A percentile compares a stretch with the other conserved stretches of the same genome.
These are phyloP conservation scores for Apiospora marii DNA, from an alignment of 2,329 filamentous ascomycete species.

Conservation along the genomic window DNA sequence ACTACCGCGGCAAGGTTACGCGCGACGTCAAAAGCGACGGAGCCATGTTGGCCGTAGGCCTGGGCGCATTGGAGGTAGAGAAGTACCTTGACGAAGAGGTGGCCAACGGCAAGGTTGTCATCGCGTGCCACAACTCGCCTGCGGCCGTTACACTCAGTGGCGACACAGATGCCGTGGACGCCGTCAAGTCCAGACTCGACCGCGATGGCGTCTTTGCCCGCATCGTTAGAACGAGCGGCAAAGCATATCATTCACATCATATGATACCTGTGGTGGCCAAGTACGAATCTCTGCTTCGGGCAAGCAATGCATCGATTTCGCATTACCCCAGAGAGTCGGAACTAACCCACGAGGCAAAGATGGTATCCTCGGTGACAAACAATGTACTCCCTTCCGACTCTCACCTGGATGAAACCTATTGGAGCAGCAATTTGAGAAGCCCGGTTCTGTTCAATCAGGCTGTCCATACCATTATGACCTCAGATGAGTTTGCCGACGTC, in stretches of 20 bases:
- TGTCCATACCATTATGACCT: constrained; percentile 45
- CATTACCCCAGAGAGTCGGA: no score
- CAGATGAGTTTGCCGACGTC: constrained; percentile 27
- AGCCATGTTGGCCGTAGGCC: constrained; percentile 43
- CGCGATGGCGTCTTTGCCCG: constrained; percentile 56
- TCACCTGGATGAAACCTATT: constrained; percentile 33
- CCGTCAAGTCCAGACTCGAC: constrained; percentile 48
- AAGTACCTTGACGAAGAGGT: constrained; percentile 27
- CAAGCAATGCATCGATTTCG: background rate
- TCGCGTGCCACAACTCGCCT: constrained; percentile 49
- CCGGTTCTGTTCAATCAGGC: constrained; percentile 42
- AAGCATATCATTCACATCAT: constrained; percentile 49
- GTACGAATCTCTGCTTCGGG: constrained; percentile 23
- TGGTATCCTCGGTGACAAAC: constrained; percentile 37
- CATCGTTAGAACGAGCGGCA: constrained; percentile 48
- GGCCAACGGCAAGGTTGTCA: constrained; percentile 41
- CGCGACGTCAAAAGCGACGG: constrained; percentile 26
- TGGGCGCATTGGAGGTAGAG: constrained; percentile 35
- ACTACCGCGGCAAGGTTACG: constrained; percentile 36
- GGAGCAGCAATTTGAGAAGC: constrained; percentile 37
- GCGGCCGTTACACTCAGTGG: constrained; percentile 58
- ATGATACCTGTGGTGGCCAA: constrained; percentile 50
- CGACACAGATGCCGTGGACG: constrained; percentile 49
- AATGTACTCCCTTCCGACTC: constrained; percentile 18
- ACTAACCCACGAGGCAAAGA: constrained; percentile 20